Evolutionary conservation across 2,329 filamentous ascomycete genomes (phyloP).

Genomic region (Claviceps pusilla): DNA sequence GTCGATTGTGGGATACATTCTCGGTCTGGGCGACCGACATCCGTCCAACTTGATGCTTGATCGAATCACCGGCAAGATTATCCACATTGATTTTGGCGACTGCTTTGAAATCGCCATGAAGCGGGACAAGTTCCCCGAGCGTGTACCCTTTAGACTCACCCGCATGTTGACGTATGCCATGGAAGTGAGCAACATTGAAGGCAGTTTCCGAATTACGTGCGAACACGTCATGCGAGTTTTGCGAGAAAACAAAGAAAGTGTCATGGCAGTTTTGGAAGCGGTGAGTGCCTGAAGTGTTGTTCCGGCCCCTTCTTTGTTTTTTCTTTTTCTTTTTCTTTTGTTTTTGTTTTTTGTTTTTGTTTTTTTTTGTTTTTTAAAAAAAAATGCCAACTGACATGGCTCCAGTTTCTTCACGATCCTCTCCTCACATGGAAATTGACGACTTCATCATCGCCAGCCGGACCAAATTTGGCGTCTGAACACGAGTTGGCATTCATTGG

Average conservation of each 20-base stretch:
- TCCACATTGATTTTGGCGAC: conserved; percentile 98
- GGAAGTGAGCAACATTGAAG: conserved; percentile 99
- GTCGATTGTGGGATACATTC: conserved; percentile 99
- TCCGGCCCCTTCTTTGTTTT: neutral
- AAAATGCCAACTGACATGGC: neutral
- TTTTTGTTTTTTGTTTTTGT: neutral
- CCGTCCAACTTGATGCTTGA: conserved; percentile 97
- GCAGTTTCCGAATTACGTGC: conserved; percentile 93
- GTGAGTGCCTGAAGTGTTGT: conserved; percentile 40
- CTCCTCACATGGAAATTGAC: conserved; percentile 90
- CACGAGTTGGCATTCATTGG: conserved; percentile 38
- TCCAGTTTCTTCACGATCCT: conserved; percentile 95
- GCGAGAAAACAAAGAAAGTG: conserved; percentile 90
- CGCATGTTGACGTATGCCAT: conserved; percentile 99
- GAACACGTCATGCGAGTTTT: conserved; percentile 97
- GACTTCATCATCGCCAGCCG: conserved; percentile 44
- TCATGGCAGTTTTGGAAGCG: conserved; percentile 96
- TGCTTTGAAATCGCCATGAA: conserved; percentile 99
- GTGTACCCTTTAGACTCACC: conserved; percentile 93
- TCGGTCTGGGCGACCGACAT: conserved; percentile 90
- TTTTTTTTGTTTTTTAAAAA: neutral
- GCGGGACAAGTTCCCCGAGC: conserved; percentile 94
- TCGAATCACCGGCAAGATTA: conserved; percentile 85
- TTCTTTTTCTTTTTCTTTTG: neutral
- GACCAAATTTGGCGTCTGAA: conserved; percentile 52